phyloP scores from a whole-genome alignment of 2,329 filamentous ascomycete species.

The Mycosphaerella sp. region DNA sequence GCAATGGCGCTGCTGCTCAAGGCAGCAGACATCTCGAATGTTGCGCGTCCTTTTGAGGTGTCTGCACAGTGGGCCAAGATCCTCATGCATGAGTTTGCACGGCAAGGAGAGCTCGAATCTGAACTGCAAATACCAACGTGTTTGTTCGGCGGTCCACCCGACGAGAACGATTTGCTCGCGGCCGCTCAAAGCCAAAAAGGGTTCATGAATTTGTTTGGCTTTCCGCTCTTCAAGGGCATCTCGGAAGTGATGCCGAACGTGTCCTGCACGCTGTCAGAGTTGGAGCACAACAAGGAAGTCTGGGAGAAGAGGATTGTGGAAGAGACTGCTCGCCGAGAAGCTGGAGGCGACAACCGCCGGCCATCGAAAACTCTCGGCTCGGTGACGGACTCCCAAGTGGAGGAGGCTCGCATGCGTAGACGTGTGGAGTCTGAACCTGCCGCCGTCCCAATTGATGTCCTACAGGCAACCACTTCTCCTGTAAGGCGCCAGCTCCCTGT shows the following conservation, averaged over 20 bases:
- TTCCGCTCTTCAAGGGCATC: constrained; percentile 83
- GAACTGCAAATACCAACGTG: constrained; percentile 84
- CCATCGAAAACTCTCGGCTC: constrained; percentile 28
- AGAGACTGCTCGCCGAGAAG: constrained; percentile 49
- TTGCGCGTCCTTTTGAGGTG: constrained; percentile 75
- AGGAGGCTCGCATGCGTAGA: constrained; percentile 28
- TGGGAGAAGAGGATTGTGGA: constrained; percentile 65
- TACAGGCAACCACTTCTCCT: constrained; percentile 22
- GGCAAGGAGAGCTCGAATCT: constrained; percentile 85
- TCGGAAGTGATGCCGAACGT: constrained; percentile 79
- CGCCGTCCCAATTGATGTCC: constrained; percentile 18
- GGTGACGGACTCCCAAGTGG: constrained; percentile 28
- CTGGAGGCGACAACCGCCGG: constrained; percentile 18
- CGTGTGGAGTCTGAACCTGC: constrained; percentile 27
- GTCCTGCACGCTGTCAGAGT: constrained; percentile 75
- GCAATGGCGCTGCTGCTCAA: constrained; percentile 93
- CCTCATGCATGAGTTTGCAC: constrained; percentile 89
- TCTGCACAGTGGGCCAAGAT: constrained; percentile 88
- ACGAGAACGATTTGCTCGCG: constrained; percentile 75
- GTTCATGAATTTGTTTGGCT: constrained; percentile 95
- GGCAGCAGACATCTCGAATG: constrained; percentile 97
- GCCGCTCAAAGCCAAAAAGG: constrained; percentile 82
- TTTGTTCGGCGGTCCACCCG: constrained; percentile 69
- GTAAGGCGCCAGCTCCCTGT: constrained; percentile 18
- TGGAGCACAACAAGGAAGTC: constrained; percentile 65